These are phyloP conservation scores for Pythium periplocum DNA, from an alignment of 352 stramenopile species.

Conservation along the genomic window DNA sequence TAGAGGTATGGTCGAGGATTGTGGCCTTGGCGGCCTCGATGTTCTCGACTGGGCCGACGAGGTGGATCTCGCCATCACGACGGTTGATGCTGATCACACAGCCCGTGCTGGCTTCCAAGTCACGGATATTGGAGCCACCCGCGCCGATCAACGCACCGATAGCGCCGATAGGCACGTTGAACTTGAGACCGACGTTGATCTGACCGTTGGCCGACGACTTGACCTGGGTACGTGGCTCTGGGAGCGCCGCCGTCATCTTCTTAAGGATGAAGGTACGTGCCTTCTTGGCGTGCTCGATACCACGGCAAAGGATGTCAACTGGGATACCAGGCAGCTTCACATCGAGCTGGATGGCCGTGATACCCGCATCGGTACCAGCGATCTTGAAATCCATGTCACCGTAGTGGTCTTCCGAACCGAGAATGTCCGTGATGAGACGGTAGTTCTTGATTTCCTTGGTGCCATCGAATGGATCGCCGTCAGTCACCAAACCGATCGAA, in stretches of 20 bases:
- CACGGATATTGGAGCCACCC: conserved; percentile 67
- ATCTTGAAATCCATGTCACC: conserved; percentile 99
- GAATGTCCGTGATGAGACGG: conserved; percentile 95
- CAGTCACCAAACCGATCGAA: conserved; percentile 89
- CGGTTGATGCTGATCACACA: conserved; percentile 77
- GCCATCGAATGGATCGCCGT: conserved; percentile 60
- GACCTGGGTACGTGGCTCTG: conserved; percentile 44
- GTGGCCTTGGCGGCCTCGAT: conserved; percentile 73
- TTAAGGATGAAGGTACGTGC: conserved; percentile 77
- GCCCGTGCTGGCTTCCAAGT: conserved; percentile 58
- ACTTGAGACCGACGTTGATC: conserved; percentile 53
- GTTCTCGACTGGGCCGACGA: conserved; percentile 80
- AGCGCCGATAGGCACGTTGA: conserved; percentile 39
- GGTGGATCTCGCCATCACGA: conserved; percentile 77
- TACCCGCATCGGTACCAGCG: conserved; percentile 81
- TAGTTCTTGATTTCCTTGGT: conserved; percentile 72
- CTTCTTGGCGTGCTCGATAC: conserved; percentile 78
- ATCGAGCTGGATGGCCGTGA: conserved; percentile 96
- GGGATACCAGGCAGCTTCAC: conserved; percentile 92
- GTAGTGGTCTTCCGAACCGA: conserved; percentile 96
- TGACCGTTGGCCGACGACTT: conserved; percentile 38
- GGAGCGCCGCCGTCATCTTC: conserved; percentile 76
- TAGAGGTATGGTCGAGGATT: conserved; percentile 41
- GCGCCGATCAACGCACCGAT: conserved; percentile 73
- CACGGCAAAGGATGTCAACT: conserved; percentile 78